A percentile compares a stretch with the other conserved stretches of the same genome.
phyloP scores from a whole-genome alignment of 176 grass and related monocot species.

The Tillandsia fasciculata region DNA sequence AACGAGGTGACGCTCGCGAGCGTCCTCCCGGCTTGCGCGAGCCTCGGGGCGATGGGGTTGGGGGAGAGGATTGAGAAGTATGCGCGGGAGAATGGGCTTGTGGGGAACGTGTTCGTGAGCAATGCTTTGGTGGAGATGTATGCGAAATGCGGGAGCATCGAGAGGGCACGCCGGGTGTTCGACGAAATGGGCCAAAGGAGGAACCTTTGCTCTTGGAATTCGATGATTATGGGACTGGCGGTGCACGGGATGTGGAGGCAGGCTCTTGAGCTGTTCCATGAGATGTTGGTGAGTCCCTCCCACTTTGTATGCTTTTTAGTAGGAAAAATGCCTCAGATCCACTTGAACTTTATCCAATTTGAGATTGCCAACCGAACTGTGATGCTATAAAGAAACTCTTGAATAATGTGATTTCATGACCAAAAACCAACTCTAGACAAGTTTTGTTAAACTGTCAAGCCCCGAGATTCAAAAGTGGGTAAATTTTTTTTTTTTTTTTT shows the following conservation, averaged over 20 bases:
- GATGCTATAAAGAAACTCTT: no score
- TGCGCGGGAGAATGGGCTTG: constrained; percentile 17
- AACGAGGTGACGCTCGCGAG: constrained; percentile 59
- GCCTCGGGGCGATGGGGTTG: constrained; percentile 43
- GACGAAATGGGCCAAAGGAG: constrained; percentile 24
- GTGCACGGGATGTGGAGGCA: constrained; percentile 50
- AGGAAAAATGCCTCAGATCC: no score
- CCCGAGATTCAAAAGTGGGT: no score
- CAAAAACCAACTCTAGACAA: no score
- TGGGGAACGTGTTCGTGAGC: constrained; percentile 30
- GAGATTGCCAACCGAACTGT: no score
- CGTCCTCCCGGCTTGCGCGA: constrained; percentile 51
- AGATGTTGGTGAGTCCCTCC: constrained; percentile 34
- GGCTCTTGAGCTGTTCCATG: constrained; percentile 42
- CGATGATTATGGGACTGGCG: constrained; percentile 70
- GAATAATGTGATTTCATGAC: no score
- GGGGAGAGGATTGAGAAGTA: constrained; percentile 57
- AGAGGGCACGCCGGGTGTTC: constrained; percentile 48
- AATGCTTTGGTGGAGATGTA: constrained; percentile 78
- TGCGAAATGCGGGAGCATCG: constrained; percentile 56
- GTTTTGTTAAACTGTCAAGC: no score
- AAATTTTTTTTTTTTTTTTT: no score
- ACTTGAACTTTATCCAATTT: neutral
- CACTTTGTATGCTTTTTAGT: neutral
- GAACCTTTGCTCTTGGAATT: constrained; percentile 82